Evolutionary conservation across 164 flowering plant species (phyloP).

Genomic region (Piper longum): DNA sequence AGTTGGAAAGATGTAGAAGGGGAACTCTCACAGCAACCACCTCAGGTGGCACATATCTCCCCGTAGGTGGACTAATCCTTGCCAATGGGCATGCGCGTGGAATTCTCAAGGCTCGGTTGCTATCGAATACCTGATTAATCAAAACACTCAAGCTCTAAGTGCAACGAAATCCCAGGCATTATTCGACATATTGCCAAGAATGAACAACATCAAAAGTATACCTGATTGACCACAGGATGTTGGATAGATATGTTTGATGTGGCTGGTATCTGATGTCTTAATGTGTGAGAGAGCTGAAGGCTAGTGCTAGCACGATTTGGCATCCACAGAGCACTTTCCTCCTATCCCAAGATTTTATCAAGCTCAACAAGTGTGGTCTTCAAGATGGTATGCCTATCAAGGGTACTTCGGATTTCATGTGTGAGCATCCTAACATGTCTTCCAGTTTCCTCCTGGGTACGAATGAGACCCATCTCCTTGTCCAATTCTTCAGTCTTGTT

Average conservation of each 20-base stretch:
- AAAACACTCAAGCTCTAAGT: neutral
- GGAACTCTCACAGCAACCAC: conserved; percentile 73
- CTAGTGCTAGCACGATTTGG: conserved; percentile 34
- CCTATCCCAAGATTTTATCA: conserved; percentile 46
- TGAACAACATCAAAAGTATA: neutral
- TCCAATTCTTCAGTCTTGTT: conserved; percentile 60
- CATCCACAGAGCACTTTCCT: conserved; percentile 77
- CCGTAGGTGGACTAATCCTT: conserved; percentile 30
- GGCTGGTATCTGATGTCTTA: conserved; percentile 32
- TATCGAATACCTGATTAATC: conserved; percentile 30
- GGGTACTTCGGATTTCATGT: conserved; percentile 69
- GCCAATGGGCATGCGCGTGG: conserved; percentile 49
- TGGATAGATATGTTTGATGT: conserved; percentile 41
- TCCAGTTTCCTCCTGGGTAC: conserved; percentile 66
- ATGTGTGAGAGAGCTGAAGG: conserved; percentile 48
- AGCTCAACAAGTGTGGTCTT: conserved; percentile 73
- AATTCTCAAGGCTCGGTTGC: conserved; percentile 37
- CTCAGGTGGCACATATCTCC: conserved; percentile 51
- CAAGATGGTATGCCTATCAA: conserved; percentile 56
- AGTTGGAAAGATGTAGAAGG: conserved; percentile 51
- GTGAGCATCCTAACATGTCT: conserved; percentile 81
- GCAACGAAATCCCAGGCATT: neutral
- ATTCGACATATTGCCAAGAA: neutral
- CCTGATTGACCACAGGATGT: conserved; percentile 47
- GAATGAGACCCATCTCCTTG: conserved; percentile 61